These are phyloP conservation scores for Paradendryphiella salina DNA, from an alignment of 2,329 filamentous ascomycete species.

Conservation along the genomic window DNA sequence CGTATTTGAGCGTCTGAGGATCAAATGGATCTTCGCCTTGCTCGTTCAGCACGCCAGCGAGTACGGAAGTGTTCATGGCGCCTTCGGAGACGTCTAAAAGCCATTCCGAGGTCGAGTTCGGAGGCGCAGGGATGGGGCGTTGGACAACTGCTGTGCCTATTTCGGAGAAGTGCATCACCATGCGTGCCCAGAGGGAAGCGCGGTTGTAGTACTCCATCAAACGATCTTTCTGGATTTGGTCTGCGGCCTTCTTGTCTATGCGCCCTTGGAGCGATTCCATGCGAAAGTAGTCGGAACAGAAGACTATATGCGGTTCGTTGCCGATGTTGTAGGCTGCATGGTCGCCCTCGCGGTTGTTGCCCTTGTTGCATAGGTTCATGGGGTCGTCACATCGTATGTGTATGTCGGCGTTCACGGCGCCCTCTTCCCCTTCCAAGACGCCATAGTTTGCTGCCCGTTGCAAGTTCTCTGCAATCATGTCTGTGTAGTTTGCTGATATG, in stretches of 20 bases:
- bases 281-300: constrained; percentile 38
- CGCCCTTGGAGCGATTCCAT: constrained; percentile 30
- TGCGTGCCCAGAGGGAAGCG: constrained; percentile 41
- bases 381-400: constrained; percentile 44
- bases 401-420: constrained; percentile 34
- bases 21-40: constrained; percentile 28
- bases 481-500: constrained; percentile 33
- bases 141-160: constrained; percentile 37
- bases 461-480: constrained; percentile 35
- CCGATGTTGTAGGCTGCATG: constrained; percentile 43
- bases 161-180: constrained; percentile 41
- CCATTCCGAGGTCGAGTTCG: constrained; percentile 31
- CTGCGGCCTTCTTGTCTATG: constrained; percentile 30
- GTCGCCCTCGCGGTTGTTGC: constrained; percentile 35
- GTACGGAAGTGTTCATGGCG: constrained; percentile 40
- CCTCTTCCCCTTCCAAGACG: constrained; percentile 27
- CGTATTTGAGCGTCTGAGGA: constrained; percentile 36
- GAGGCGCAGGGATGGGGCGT: constrained; percentile 17
- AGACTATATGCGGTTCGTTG: constrained; percentile 43
- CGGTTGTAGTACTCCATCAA: constrained; percentile 42
- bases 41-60: constrained; percentile 39
- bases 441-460: constrained; percentile 37
- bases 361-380: constrained; percentile 29
- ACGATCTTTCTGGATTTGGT: constrained; percentile 29
- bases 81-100: constrained; percentile 19